Evolutionary conservation across 2,329 filamentous ascomycete species (phyloP).

Genomic region (Phialemonium atrogriseum): DNA sequence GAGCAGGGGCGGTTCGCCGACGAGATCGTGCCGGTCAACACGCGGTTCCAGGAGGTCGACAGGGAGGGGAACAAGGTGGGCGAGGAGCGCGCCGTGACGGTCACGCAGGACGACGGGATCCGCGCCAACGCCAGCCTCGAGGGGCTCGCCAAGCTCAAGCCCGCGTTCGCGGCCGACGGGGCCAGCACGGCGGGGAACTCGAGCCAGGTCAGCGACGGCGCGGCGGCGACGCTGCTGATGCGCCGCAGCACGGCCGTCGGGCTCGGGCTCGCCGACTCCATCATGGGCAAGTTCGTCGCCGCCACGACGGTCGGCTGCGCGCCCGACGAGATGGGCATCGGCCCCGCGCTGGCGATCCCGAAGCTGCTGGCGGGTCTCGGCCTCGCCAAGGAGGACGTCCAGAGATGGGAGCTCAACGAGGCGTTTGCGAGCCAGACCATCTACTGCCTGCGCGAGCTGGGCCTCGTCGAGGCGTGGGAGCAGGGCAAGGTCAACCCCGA

Average conservation of each 20-base stretch:
- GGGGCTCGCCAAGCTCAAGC: conserved; percentile 71
- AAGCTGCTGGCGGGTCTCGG: conserved; percentile 65
- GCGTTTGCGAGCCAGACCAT: conserved; percentile 59
- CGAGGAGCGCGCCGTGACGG: conserved; percentile 53
- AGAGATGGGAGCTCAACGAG: conserved; percentile 93
- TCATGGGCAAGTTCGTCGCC: conserved; percentile 78
- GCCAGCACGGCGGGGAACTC: conserved; percentile 79
- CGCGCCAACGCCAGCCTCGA: conserved; percentile 58
- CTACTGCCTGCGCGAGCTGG: conserved; percentile 64
- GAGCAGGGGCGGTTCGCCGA: conserved; percentile 60
- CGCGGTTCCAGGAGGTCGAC: conserved; percentile 56
- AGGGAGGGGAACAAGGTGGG: conserved; percentile 49
- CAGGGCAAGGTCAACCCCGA: conserved; percentile 76
- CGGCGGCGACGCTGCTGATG: conserved; percentile 78
- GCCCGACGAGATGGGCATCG: conserved; percentile 92
- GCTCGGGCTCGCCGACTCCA: conserved; percentile 58
- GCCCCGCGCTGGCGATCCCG: conserved; percentile 79
- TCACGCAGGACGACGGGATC: conserved; percentile 77
- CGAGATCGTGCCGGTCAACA: conserved; percentile 76
- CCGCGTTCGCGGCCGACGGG: conserved; percentile 70
- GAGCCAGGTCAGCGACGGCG: conserved; percentile 81
- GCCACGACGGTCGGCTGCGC: conserved; percentile 68
- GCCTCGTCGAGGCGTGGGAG: conserved; percentile 53
- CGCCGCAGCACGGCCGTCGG: conserved; percentile 68
- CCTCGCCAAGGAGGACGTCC: conserved; percentile 59